Evolutionary conservation across 352 stramenopile species (phyloP), one percentile per base, ranked within the genome.

Genomic region (Phytophthora sp.): DNA sequence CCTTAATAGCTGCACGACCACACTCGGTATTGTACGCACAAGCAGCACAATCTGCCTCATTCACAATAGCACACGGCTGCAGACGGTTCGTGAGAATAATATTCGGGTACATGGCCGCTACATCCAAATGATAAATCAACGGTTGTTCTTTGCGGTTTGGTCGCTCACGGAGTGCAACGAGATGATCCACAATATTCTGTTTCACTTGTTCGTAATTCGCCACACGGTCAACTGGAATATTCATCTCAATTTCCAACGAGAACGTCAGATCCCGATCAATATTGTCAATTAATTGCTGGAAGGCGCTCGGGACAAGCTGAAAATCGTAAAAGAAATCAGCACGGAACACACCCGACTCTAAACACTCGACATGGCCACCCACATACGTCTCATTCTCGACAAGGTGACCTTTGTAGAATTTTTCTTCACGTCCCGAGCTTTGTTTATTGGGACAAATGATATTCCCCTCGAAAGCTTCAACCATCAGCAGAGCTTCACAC

Each of bases 101-200:
- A 69, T 99, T 99, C 7, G 98, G 98, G 73, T 99, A 99, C 98
- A 99, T 99, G 24, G 98, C 98, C 23, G 93, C 97, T 3, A 99
- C 98, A 77, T 99, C 98, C 66, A 99, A 91, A 69, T 99, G 98
- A 69, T 99, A 99, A 54, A 99, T 98, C 20, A 98, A 86, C 0
- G 98, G 98, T 41, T 87, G 95, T 79, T 94, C 92, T 57, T 79
- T 86, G 5, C 94, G 86, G 41, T 91, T 89, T 1, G 98, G 97
- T 27, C 85, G 86, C 62, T 99, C 97, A 6, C 96, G 86, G 27
- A 99, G 87, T 20, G 87, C 88, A 63, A 98, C 84, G 9, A 99
- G 81, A 53, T 93, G 83, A 39, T 97, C 86, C 7, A 99, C 85
- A 62, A 99, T 99, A 50, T 97, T 54, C 24, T 77, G 63, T 18